Conservation (phyloP, 2,329 filamentous ascomycete species). For the Trichoderma afroharzianum region DNA sequence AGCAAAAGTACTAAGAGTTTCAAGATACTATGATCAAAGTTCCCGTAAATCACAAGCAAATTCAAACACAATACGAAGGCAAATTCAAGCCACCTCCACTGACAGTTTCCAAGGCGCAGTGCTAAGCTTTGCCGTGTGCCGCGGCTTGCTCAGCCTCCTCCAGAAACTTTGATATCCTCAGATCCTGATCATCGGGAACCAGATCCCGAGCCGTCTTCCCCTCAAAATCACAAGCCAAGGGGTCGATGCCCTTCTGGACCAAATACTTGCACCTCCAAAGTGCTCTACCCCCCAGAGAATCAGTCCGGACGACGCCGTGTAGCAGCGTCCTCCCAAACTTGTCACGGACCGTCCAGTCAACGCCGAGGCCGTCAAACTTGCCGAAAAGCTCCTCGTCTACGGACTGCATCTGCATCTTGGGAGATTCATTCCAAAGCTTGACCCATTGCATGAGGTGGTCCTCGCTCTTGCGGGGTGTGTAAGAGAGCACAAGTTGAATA, state of each 20-base stretch:
- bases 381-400: not conserved
- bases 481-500: not conserved
- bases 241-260: not conserved
- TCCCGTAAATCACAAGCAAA: not conserved
- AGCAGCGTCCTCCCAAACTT: not conserved
- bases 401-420: not conserved
- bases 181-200: not conserved
- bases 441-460: not conserved
- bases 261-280: not conserved
- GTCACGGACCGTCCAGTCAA: not conserved
- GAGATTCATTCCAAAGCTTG: not conserved
- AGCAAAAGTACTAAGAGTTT: not conserved
- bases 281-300: not conserved
- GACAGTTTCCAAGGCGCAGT: not conserved
- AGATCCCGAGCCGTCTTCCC: conserved; percentile 4
- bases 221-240: not conserved
- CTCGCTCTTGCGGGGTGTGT: not conserved
- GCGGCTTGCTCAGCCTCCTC: not conserved
- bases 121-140: not conserved
- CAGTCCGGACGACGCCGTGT: not conserved
- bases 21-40: not conserved
- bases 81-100: not conserved
- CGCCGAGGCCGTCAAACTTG: not conserved
- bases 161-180: not conserved
- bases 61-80: not conserved